These are phyloP conservation scores for Cardamine chenopodiifolia DNA, from an alignment of 345 rosid species.

Conservation along the genomic window DNA sequence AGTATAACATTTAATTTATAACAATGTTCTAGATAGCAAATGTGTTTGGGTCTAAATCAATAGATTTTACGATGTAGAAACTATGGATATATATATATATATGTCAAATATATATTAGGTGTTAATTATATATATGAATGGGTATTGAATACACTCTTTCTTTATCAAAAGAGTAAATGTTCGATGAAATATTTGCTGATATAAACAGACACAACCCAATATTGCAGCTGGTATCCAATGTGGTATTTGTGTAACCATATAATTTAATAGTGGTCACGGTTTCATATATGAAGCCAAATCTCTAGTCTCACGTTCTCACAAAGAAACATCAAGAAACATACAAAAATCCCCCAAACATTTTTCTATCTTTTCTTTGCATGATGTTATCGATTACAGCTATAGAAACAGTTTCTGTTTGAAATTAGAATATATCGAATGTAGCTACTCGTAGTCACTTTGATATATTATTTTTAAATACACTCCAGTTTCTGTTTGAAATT, in stretches of 20 bases:
- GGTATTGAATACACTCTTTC: background rate
- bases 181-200: constrained; percentile 8
- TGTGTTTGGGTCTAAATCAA: background rate
- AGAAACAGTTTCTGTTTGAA: constrained; percentile 1
- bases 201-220: constrained; percentile 12
- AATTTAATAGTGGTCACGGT: constrained; percentile 41
- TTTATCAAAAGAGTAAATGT: constrained; percentile 18
- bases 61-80: background rate
- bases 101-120: background rate
- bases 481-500: constrained; percentile 21
- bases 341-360: constrained; percentile 28
- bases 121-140: background rate
- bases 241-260: constrained; percentile 31
- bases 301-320: constrained; percentile 36
- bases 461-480: background rate
- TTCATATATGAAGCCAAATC: constrained; percentile 39
- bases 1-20: background rate
- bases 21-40: background rate
- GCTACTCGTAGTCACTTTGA: background rate
- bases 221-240: constrained; percentile 40
- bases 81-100: too few species aligned
- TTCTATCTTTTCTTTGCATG: constrained; percentile 3
- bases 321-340: constrained; percentile 40
- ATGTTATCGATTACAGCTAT: constrained; percentile 27
- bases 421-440: constrained; percentile 19